Conservation (phyloP, 2,329 filamentous ascomycete species). For the Scedosporium boydii region DNA sequence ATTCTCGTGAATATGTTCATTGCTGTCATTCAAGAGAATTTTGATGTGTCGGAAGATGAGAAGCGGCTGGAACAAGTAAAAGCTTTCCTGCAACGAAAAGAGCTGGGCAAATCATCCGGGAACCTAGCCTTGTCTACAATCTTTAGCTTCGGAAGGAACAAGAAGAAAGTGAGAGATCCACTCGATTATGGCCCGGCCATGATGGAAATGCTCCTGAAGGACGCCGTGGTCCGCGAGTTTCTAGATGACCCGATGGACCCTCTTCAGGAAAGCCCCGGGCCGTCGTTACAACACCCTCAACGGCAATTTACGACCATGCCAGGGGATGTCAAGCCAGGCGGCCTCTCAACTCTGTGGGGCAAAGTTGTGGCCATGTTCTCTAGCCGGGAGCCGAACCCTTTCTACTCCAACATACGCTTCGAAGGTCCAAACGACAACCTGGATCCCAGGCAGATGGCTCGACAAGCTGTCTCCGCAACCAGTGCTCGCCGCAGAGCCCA, state of each 20-base stretch:
- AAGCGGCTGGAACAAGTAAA: conserved; percentile 95
- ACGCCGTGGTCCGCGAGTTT: conserved; percentile 90
- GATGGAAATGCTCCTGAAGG: conserved; percentile 93
- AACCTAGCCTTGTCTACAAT: conserved; percentile 70
- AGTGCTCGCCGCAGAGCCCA: conserved; percentile 80
- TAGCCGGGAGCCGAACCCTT: conserved; percentile 79
- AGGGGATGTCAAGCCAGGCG: conserved; percentile 43
- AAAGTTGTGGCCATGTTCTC: conserved; percentile 46
- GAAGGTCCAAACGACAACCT: conserved; percentile 61
- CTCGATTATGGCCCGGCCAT: conserved; percentile 86
- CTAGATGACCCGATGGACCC: conserved; percentile 61
- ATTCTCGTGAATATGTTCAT: conserved; percentile 99
- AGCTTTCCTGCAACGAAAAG: conserved; percentile 85
- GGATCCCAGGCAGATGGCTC: conserved; percentile 80
- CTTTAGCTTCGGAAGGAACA: conserved; percentile 52
- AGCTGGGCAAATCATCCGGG: conserved; percentile 61
- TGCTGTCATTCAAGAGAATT: conserved; percentile 99
- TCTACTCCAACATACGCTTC: conserved; percentile 69
- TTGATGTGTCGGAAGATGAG: conserved; percentile 96
- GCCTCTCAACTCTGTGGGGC: conserved; percentile 52
- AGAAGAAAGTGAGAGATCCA: conserved; percentile 57
- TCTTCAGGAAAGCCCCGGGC: conserved; percentile 24
- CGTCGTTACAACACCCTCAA: conserved; percentile 16
- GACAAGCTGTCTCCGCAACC: conserved; percentile 76
- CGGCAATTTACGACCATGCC: conserved; percentile 14